Evolutionary conservation across 139 green algal species (phyloP).

Genomic region (Tetradesmus obliquus): DNA sequence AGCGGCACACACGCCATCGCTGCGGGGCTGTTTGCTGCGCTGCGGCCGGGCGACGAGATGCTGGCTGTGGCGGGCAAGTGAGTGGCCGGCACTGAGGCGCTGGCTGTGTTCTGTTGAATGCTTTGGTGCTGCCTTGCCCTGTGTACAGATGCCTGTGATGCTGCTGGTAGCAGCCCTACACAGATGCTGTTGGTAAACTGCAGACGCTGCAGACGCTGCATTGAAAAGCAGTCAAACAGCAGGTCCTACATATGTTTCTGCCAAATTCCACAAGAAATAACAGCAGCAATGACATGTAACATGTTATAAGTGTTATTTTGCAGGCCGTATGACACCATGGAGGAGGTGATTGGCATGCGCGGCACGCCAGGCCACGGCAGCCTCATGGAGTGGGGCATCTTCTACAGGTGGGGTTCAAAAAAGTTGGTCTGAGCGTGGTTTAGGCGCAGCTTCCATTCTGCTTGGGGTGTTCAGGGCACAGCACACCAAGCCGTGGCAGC

Average conservation of each 20-base stretch:
- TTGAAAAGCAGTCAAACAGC: no score
- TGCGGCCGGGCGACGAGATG: conserved; percentile 94
- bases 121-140: not conserved
- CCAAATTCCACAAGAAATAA: no score
- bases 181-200: not conserved
- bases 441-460: no score
- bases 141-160: not conserved
- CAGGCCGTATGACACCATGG: conserved; percentile 96
- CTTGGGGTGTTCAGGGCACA: no score
- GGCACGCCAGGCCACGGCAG: conserved; percentile 79
- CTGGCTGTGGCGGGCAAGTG: conserved; percentile 84
- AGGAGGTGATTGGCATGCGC: conserved; percentile 95
- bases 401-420: conserved; percentile 62
- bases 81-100: conserved; percentile 19
- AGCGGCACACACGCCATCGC: conserved; percentile 96
- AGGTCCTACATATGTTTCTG: no score
- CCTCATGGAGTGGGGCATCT: conserved; percentile 89
- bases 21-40: conserved; percentile 81
- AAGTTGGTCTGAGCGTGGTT: no score
- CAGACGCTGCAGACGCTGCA: not conserved
- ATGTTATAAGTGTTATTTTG: not conserved
- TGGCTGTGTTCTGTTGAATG: not conserved
- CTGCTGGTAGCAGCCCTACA: not conserved
- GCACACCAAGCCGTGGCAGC: no score
- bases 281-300: no score